A percentile compares a stretch with the other conserved stretches of the same genome.
phyloP scores from a whole-genome alignment of 768 basidiomycete species.

The Agaricus blazei region DNA sequence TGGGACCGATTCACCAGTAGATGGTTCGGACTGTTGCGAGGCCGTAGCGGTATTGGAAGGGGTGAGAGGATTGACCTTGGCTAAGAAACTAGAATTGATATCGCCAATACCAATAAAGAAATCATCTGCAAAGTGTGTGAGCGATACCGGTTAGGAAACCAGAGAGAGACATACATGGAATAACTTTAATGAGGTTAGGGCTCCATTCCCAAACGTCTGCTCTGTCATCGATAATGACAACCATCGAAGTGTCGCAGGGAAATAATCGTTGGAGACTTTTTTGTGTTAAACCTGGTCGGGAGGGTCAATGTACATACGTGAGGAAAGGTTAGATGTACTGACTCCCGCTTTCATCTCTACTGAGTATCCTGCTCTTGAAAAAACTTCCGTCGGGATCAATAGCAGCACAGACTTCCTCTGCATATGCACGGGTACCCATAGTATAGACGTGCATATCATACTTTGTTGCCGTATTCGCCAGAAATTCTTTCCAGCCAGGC shows the following conservation, averaged over 20 bases:
- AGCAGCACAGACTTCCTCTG: constrained; percentile 89
- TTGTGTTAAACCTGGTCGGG: constrained; percentile 68
- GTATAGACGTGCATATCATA: constrained; percentile 99
- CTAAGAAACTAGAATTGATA: constrained; percentile 93
- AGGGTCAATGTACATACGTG: constrained; percentile 13
- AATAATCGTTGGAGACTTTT: constrained; percentile 92
- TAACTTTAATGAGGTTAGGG: constrained; percentile 93
- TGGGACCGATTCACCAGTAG: constrained; percentile 7
- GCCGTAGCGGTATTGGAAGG: constrained; percentile 26
- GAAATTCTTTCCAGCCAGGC: constrained; percentile 81
- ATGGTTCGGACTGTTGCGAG: constrained; percentile 13
- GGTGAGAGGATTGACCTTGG: constrained; percentile 61
- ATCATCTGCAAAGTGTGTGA: constrained; percentile 58
- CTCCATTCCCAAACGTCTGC: constrained; percentile 99
- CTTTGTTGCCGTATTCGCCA: constrained; percentile 61
- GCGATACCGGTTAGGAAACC: background rate
- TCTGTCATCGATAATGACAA: constrained; percentile 97
- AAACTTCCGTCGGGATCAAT: constrained; percentile 85
- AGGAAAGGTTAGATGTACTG: constrained; percentile 26
- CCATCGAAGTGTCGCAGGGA: constrained; percentile 97
- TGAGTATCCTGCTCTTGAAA: constrained; percentile 86
- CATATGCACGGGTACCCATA: constrained; percentile 97
- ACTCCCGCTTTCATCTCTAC: constrained; percentile 97
- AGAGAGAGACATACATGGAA: constrained; percentile 67
- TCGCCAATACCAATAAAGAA: constrained; percentile 98